Base-by-base conservation (phyloP, 2,329 filamentous ascomycete species). In the Monilinia vaccinii-corymbosi region DNA sequence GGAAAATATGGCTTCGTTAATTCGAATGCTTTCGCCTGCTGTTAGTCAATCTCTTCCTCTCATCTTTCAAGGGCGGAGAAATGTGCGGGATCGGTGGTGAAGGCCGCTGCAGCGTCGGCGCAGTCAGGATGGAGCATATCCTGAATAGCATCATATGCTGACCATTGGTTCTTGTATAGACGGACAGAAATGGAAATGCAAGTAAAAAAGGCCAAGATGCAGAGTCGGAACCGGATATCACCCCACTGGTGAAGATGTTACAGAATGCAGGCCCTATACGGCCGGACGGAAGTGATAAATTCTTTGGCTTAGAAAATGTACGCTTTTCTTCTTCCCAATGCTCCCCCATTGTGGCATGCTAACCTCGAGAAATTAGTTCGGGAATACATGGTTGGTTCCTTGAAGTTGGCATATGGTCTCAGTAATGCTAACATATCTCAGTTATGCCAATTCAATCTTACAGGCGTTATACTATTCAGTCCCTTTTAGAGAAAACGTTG, bases 271-370 rank as follows among this genome's bases (percentile, higher is more conserved):
- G 91, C 4, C 85, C 92, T 2, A 77, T 95, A 66, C 85, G 91
- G 70, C 79, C 82, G 67, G 92, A 97, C 75, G 94, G 94, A 58
- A 96, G 89, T 72, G 94, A 97, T 77, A 96, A 96, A 77, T 99
- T 96, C 78, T 97, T 95, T 76, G 94, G 94, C 18, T 87, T 97
- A 73, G 94, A 99, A 76, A 99, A 99, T 77, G 93, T 97, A 80
- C 76, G 89, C 79, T 36, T 21, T 34, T n/a, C n/a, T n/a, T n/a
- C 45, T 18, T 42, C 18, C 31, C 4, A 25, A n/a, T 51, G 21
- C 47, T 44, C 13, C 32, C 28, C 40, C 48, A 49, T 55, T 40
- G 28, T 50, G n/a, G 21, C 40, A 50, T 59, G 64, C 67, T 71
- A 62, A 71, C 63, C 62, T 62, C 69, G 40, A 49, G 28, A 42